A percentile compares a stretch with the other conserved stretches of the same genome.
Conservation (phyloP, 2,329 filamentous ascomycete genomes). For the Apiospora kogelbergensis region DNA sequence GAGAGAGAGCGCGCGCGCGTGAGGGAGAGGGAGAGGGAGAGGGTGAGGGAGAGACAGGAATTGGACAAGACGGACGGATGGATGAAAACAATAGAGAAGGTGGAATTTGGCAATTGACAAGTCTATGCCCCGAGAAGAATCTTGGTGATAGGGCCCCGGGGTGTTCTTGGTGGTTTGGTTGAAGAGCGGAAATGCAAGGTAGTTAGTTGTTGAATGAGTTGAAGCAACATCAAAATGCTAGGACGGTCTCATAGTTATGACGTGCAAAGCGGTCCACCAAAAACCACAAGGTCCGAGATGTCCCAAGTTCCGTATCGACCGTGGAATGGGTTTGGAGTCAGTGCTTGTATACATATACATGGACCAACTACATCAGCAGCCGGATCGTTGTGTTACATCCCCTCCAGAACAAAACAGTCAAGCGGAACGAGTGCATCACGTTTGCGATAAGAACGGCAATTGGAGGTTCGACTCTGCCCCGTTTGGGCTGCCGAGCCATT, state of each 20-base stretch:
- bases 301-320: neutral
- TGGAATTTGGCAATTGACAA: neutral
- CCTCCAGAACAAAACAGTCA: neutral
- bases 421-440: neutral
- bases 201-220: neutral
- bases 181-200: neutral
- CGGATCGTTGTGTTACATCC: neutral
- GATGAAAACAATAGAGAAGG: neutral
- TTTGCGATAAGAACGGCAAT: slow-evolving; percentile 1
- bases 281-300: slow-evolving; percentile 1
- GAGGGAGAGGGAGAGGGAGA: too few species aligned
- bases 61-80: neutral
- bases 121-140: neutral
- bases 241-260: slow-evolving; percentile 3
- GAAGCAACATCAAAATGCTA: slow-evolving; percentile 7
- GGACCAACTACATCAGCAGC: neutral
- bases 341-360: neutral
- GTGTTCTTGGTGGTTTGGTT: neutral
- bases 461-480: neutral
- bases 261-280: slow-evolving; percentile 4
- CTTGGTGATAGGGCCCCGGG: neutral
- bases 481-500: neutral
- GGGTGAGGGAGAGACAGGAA: neutral
- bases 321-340: neutral
- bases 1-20: too few species aligned